Evolutionary conservation across 768 basidiomycete species (phyloP), one percentile per base, ranked within the genome.

Genomic region (Leucocoprinus sp.): DNA sequence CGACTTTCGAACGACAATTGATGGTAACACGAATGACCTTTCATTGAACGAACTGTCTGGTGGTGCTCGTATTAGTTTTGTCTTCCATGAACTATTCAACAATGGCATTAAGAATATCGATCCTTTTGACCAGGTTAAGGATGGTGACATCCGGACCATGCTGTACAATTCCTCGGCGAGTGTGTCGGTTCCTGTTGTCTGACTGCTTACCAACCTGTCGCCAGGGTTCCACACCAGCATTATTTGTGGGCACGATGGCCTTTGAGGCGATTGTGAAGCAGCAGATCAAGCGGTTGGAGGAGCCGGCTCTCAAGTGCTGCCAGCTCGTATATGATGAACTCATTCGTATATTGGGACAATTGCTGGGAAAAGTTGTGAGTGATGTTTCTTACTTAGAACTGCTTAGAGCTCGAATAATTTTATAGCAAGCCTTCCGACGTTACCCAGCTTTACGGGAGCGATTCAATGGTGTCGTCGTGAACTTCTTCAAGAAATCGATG

Each of bases 251-350:
- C 15, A 95, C 96, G 0, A 82, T 88, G 48, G 96, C 95, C 5
- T 99, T 99, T 57, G 96, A 99, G 57, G 90, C 93, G 50, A 98
- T 99, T 55, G 91, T 98, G 55, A 99, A 98, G 70, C 91, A 98
- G 61, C 96, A 99, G 66, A 99, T 99, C 64, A 87, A 93, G 64
- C 79, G 96, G 33, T 67, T 99, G 43, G 96, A 98, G 60, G 96
- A 98, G 5, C 96, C 96, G 9, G 72, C 78, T 52, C 65, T 97
- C 54, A 93, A 93, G 60, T 98, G 96, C 57, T 95, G 92, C 58
- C 84, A 93, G 52, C 72, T 98, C 49, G 89, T 99, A 3, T 98
- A 97, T 53, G 96, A 98, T 56, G 96, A 98, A 60, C 77, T 99
- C 31, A 96, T 97, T 59, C 82, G 96, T 38, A 99, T 99, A 51